Evolutionary conservation across 129 eudicot genomes (phyloP).

Genomic region (Centaurea solstitialis): DNA sequence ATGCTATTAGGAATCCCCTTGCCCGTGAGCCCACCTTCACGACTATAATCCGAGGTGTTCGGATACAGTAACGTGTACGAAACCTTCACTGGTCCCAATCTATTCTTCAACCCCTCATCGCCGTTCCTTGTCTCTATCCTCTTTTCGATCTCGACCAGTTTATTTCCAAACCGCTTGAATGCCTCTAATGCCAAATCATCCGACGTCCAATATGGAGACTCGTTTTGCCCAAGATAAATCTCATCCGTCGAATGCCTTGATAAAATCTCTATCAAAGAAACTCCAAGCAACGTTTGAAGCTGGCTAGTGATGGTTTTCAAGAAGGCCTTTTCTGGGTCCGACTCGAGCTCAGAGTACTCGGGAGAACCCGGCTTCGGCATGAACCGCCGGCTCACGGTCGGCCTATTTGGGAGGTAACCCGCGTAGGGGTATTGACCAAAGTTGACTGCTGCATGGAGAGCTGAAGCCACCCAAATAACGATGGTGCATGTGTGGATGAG

Average conservation of each 20-base stretch:
- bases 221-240: constrained; percentile 61
- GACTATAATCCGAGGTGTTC: constrained; percentile 41
- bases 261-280: constrained; percentile 49
- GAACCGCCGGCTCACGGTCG: constrained; percentile 59
- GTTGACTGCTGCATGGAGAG: constrained; percentile 63
- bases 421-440: constrained; percentile 62
- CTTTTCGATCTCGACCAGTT: constrained; percentile 41
- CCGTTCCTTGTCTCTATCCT: constrained; percentile 36
- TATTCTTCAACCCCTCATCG: constrained; percentile 36
- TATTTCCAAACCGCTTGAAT: constrained; percentile 38
- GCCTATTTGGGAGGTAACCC: constrained; percentile 60
- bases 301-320: constrained; percentile 57
- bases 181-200: constrained; percentile 39
- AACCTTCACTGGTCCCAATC: constrained; percentile 49
- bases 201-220: constrained; percentile 48
- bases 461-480: constrained; percentile 63
- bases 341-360: constrained; percentile 43
- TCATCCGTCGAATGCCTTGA: constrained; percentile 60
- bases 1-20: constrained; percentile 58
- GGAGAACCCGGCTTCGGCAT: constrained; percentile 47
- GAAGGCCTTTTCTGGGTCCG: constrained; percentile 47
- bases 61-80: constrained; percentile 47
- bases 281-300: constrained; percentile 52
- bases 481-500: constrained; percentile 47
- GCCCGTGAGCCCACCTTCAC: constrained; percentile 50